Evolutionary conservation across 331 rosid species (phyloP).

Genomic region (Quercus lobata): DNA sequence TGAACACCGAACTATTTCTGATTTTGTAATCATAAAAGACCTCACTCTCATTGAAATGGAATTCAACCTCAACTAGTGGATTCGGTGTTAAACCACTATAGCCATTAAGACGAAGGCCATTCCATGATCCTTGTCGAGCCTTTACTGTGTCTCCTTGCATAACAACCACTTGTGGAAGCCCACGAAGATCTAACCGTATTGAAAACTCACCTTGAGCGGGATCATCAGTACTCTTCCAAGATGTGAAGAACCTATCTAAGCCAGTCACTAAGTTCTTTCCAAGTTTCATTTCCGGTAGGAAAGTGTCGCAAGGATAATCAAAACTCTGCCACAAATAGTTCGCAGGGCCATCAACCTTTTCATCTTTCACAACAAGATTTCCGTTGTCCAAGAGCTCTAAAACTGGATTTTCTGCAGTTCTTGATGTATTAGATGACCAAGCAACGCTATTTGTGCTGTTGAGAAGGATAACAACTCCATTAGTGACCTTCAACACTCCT

Average conservation of each 20-base stretch:
- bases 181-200: background rate
- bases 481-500: background rate
- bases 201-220: slow-evolving; percentile 6
- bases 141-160: background rate
- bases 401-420: background rate
- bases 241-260: background rate
- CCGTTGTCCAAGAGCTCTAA: background rate
- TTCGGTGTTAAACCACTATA: background rate
- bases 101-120: slow-evolving; percentile 5
- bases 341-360: background rate
- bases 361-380: background rate
- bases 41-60: slow-evolving; percentile 9
- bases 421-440: background rate
- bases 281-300: background rate
- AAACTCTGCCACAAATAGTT: background rate
- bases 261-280: background rate
- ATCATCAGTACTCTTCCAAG: background rate
- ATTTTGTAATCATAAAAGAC: background rate
- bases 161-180: slow-evolving; percentile 13
- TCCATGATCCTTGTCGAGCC: slow-evolving; percentile 12
- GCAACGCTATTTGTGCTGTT: background rate
- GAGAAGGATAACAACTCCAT: background rate
- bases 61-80: background rate
- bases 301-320: background rate
- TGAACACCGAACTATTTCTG: background rate